Evolutionary conservation across 306 rosid genomes (phyloP).

Genomic region (Casuarina equisetifolia): DNA sequence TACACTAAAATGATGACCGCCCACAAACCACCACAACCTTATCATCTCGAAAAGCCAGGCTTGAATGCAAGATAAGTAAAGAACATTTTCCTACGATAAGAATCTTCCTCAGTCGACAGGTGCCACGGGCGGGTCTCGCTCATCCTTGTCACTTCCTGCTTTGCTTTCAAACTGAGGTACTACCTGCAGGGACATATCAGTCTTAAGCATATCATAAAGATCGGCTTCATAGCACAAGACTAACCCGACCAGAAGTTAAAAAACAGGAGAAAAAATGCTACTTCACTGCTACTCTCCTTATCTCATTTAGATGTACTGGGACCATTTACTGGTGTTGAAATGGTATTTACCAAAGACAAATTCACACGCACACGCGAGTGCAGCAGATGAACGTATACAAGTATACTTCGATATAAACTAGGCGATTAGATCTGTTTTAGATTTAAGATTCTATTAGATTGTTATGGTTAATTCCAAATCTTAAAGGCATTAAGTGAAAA

Average conservation of each 20-base stretch:
- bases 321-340: too few relatives aligned
- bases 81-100: not conserved
- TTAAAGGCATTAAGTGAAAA: too few relatives aligned
- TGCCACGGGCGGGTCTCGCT: constrained; percentile 10
- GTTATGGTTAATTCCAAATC: too few relatives aligned
- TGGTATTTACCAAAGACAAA: too few relatives aligned
- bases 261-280: not conserved
- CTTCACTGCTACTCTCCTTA: too few relatives aligned
- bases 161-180: constrained; percentile 59
- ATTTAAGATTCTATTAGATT: too few relatives aligned
- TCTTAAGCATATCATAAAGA: not conserved
- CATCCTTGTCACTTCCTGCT: constrained; percentile 30
- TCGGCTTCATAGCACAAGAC: not conserved
- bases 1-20: not conserved
- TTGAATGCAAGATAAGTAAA: not conserved
- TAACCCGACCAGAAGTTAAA: not conserved
- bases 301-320: too few relatives aligned
- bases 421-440: too few relatives aligned
- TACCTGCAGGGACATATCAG: constrained; percentile 47
- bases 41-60: not conserved
- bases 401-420: too few relatives aligned
- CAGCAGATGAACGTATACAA: too few relatives aligned
- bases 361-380: too few relatives aligned
- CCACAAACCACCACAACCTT: not conserved
- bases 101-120: constrained; percentile 9